Base-by-base conservation (phyloP, 345 rosid species). In the Reutealis trisperma region DNA sequence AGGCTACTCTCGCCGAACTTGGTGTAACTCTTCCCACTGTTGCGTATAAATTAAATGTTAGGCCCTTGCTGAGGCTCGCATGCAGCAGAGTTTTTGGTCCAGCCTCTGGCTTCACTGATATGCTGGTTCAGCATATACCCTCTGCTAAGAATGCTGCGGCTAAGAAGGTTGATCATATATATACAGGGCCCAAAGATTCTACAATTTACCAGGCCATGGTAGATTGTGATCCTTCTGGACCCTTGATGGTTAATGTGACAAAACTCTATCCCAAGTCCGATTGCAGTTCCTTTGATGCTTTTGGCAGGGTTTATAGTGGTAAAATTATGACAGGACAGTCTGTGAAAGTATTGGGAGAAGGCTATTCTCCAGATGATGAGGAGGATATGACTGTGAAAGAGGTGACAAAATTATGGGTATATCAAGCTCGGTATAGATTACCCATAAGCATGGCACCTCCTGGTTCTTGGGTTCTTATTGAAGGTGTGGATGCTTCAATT, bases 381-480 rank as follows among this genome's bases (percentile, higher is more conserved):
- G 99, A 96, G 82, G 99, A 93, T 77, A 92, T 92, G 97, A 93
- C 99, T 18, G 74, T 92, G 49, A 93, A 92, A 82, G 99, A 92
- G 84, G 99, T 92, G 71, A 92, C 97, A 68, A 93, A 93, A 84
- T 83, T 96, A 54, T 93, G 99, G 96, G 86, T 96, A 21, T 96
- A 93, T 83, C 98, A 96, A 83, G 94, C 98, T 57, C 89, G 98
- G 63, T 94, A 93, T 80, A 88, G 97, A 84, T 78, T 93, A 85
- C 94, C 98, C 55, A 85, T 93, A 77, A 91, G 97, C 86, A 89
- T 90, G 86, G 99, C 98, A 32, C 97, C 94, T 84, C 97, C 99
- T 16, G 98, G 98, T 82, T 91, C 98, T 67, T 96, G 97, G 99
- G 97, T 96, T 75, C 87, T 96, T 15, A 90, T 96, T 83, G 99